phyloP scores from a whole-genome alignment of 2,329 filamentous ascomycete species.

The Alternaria incomplexa region DNA sequence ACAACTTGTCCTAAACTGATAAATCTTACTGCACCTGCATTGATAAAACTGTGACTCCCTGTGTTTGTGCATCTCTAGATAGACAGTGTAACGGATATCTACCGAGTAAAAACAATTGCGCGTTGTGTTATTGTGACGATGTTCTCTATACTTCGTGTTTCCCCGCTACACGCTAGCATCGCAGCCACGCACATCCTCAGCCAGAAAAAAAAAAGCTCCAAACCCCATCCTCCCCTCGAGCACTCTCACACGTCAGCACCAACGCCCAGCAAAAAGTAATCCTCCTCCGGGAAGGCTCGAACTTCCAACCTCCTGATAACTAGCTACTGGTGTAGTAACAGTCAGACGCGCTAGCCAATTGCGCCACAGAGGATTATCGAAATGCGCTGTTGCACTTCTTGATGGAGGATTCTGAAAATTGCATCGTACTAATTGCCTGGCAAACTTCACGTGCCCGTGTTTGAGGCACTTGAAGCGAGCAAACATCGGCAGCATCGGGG shows the following conservation, averaged over 20 bases:
- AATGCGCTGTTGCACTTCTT: conserved; percentile 23
- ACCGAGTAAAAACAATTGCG: too few relatives aligned
- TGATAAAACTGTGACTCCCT: neutral
- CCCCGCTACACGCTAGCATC: neutral
- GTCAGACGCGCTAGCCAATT: conserved; percentile 67
- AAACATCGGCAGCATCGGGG: neutral
- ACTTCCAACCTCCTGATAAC: conserved; percentile 42
- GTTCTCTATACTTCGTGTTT: neutral
- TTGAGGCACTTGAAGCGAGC: too few relatives aligned
- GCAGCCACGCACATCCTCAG: neutral
- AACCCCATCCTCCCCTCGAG: neutral
- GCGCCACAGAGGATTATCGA: conserved; percentile 49
- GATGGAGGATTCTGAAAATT: neutral
- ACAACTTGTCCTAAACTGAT: neutral
- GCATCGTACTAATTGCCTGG: neutral
- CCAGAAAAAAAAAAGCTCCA: neutral
- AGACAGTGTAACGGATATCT: too few relatives aligned
- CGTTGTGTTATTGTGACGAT: neutral
- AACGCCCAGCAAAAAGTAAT: neutral
- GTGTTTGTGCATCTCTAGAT: too few relatives aligned
- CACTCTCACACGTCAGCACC: neutral
- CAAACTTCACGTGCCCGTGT: neutral
- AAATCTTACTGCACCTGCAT: neutral
- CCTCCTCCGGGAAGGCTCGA: conserved; percentile 43
- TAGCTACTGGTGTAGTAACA: conserved; percentile 56